These are phyloP conservation scores for Citrus unshiu DNA, from an alignment of 345 rosid species.

Conservation along the genomic window DNA sequence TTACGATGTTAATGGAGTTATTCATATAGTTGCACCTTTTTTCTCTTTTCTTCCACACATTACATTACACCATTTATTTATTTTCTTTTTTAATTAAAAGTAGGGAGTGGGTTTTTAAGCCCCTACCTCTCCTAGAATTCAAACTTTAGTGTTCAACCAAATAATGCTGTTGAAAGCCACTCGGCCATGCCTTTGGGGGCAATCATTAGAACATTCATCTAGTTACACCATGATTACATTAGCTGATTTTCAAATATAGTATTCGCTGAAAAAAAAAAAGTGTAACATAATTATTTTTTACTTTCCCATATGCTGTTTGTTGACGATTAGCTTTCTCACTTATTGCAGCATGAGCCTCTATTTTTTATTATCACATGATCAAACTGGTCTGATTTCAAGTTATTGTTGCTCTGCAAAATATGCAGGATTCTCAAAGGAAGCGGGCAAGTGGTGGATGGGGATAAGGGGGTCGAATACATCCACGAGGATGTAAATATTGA, in stretches of 20 bases:
- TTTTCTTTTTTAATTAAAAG: too few relatives aligned
- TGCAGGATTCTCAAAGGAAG: conserved; percentile 92
- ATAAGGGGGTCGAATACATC: conserved; percentile 65
- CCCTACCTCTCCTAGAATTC: too few relatives aligned
- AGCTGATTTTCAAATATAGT: too few relatives aligned
- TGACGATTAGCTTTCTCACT: not conserved
- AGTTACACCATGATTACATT: not conserved
- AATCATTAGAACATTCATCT: not conserved
- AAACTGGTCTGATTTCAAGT: not conserved
- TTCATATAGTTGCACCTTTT: not conserved
- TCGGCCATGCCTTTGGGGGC: too few relatives aligned
- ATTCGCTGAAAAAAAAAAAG: too few relatives aligned
- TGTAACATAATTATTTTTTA: not conserved
- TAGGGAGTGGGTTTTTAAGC: too few relatives aligned
- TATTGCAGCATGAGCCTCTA: not conserved
- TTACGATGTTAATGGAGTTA: not conserved
- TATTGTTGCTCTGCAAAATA: not conserved
- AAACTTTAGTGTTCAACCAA: too few relatives aligned
- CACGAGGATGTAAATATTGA: conserved; percentile 59
- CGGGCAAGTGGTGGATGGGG: conserved; percentile 95
- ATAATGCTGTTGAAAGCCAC: too few relatives aligned
- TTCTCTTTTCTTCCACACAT: too few relatives aligned
- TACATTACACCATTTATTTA: too few relatives aligned
- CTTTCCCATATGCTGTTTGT: not conserved
- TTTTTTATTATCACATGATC: not conserved